Base-by-base conservation (phyloP, 2,329 filamentous ascomycete genomes). In the Penicillium sp. region DNA sequence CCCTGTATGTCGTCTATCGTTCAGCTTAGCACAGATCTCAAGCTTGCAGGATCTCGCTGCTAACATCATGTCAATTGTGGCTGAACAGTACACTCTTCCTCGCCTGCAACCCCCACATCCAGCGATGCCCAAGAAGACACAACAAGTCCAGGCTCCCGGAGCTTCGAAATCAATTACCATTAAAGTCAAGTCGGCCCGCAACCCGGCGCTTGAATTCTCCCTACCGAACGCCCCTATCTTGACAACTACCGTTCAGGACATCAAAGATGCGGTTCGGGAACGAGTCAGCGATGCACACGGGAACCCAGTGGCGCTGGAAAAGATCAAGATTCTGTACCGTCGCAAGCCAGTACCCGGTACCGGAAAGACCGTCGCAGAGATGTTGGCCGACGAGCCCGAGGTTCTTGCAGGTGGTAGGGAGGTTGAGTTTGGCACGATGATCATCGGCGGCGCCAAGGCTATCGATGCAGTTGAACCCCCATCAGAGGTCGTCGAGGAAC, bases 391-490 rank as follows among this genome's bases (percentile, higher is more conserved):
- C 3, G 81, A 80, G 39, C 75, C 71, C 27, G 76, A 59, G 13
- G 61, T 63, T 47, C 51, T 68, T 37, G 50, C 48, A 58, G 57
- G 68, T 1, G 75, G 72, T 9, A 69, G 66, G 47, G 68, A 70
- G 24, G 75, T 91, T 0, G 90, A 95, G 66, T 84, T 97, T 53
- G 82, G 82, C 1, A 79, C 96, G 47, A 97, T 97, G 90, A 78
- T 96, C 18, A 82, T 95, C 65, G 87, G 86, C 3, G 90, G 88
- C 11, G 81, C 76, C 24, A 71, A 72, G 25, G 66, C 69, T n/a
- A 58, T 73, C 29, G 72, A 71, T 49, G 59, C 63, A 25, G 65
- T 70, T 12, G 47, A 47, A 29, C 47, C 56, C 35, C 48, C 50
- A 46, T 58, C 63, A 57, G 54, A 66, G 56, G 66, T 61, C 53